phyloP scores from a whole-genome alignment of 441 rosid species.

The Corymbia calophylla region DNA sequence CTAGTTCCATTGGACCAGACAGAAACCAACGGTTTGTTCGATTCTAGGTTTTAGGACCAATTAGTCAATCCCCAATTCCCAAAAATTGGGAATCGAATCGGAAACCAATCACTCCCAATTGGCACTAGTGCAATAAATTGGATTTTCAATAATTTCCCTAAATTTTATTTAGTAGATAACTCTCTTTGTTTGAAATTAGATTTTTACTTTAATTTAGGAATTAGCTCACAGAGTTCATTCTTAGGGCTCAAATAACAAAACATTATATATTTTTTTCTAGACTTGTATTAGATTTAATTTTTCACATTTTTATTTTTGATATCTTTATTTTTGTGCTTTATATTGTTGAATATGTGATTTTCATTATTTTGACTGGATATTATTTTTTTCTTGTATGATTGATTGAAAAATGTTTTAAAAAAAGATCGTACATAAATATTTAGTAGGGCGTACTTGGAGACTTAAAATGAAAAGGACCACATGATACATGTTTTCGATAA shows the following conservation, averaged over 20 bases:
- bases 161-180: neutral
- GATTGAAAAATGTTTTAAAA: neutral
- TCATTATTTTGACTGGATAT: neutral
- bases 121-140: too few relatives aligned
- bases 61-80: too few relatives aligned
- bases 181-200: neutral
- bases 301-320: fast-evolving
- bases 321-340: neutral
- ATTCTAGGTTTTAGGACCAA: too few relatives aligned
- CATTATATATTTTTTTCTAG: too few relatives aligned
- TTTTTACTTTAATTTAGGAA: too few relatives aligned
- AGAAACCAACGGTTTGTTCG: too few relatives aligned
- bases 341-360: neutral
- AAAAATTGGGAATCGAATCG: too few relatives aligned
- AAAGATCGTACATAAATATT: neutral
- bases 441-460: neutral
- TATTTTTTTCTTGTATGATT: neutral
- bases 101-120: too few relatives aligned
- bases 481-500: too few relatives aligned
- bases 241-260: neutral
- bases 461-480: neutral
- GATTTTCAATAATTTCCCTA: too few relatives aligned
- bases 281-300: neutral
- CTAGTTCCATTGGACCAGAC: too few relatives aligned
- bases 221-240: neutral